These are phyloP conservation scores for Colletotrichum sp. DNA, from an alignment of 2,329 filamentous ascomycete species.

Conservation along the genomic window DNA sequence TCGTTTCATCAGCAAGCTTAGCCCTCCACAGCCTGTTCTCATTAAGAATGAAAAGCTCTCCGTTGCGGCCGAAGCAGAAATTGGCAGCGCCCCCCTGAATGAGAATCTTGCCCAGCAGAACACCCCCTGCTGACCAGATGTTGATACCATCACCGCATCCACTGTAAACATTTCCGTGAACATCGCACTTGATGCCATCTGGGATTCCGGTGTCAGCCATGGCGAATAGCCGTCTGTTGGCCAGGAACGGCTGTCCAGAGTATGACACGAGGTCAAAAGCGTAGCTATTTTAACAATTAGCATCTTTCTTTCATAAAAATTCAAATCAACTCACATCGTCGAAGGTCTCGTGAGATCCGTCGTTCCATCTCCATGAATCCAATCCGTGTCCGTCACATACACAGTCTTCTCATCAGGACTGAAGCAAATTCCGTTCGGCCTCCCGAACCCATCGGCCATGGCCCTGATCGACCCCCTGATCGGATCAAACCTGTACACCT, in stretches of 20 bases:
- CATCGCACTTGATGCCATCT: slow-evolving; percentile 50
- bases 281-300: slow-evolving; percentile 29
- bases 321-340: slow-evolving; percentile 13
- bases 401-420: slow-evolving; percentile 46
- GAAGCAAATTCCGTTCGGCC: slow-evolving; percentile 50
- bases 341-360: slow-evolving; percentile 20
- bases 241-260: slow-evolving; percentile 33
- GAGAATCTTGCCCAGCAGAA: slow-evolving; percentile 48
- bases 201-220: slow-evolving; percentile 52
- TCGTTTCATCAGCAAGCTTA: slow-evolving; percentile 31
- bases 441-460: slow-evolving; percentile 51
- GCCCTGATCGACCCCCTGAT: slow-evolving; percentile 41
- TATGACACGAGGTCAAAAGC: slow-evolving; percentile 34
- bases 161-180: slow-evolving; percentile 51
- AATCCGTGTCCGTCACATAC: slow-evolving; percentile 50
- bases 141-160: slow-evolving; percentile 54
- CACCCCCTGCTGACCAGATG: slow-evolving; percentile 50
- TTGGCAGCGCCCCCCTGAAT: slow-evolving; percentile 47
- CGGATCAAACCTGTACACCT: slow-evolving; percentile 52
- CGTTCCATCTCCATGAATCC: slow-evolving; percentile 34
- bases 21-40: slow-evolving; percentile 47
- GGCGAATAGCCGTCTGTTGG: slow-evolving; percentile 54
- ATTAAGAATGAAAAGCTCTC: slow-evolving; percentile 50
- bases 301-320: too few species aligned
- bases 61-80: slow-evolving; percentile 49